These are phyloP conservation scores for Botrytis squamosa DNA, from an alignment of 2,329 filamentous ascomycete species.

Conservation along the genomic window DNA sequence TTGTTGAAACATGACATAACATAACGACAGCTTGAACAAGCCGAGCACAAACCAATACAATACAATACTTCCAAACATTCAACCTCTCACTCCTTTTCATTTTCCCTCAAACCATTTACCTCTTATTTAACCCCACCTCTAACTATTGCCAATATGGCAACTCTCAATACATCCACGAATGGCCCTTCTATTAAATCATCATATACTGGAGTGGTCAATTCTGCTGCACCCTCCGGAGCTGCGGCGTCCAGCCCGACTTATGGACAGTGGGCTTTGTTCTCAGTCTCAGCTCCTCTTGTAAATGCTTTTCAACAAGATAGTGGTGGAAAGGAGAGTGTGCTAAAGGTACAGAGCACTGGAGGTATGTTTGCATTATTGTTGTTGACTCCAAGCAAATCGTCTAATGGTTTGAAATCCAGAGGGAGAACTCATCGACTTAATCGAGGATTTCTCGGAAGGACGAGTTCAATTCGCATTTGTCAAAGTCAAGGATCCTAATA, in stretches of 20 bases:
- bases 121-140: not conserved
- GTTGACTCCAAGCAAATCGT: not conserved
- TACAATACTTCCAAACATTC: slow-evolving; percentile 1
- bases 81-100: not conserved
- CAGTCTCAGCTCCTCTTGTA: slow-evolving; percentile 85
- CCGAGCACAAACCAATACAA: slow-evolving; percentile 12
- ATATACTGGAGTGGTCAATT: slow-evolving; percentile 68
- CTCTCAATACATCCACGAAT: slow-evolving; percentile 76
- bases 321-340: slow-evolving; percentile 83
- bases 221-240: slow-evolving; percentile 54
- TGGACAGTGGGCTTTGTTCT: slow-evolving; percentile 91
- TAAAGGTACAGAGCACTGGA: slow-evolving; percentile 92
- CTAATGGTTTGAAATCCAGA: slow-evolving; percentile 51
- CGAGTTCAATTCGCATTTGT: slow-evolving; percentile 95
- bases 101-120: not conserved
- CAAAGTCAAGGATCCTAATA: slow-evolving; percentile 95
- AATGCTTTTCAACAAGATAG: slow-evolving; percentile 87
- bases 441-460: slow-evolving; percentile 96
- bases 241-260: slow-evolving; percentile 73
- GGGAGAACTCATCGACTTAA: slow-evolving; percentile 83
- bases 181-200: slow-evolving; percentile 82
- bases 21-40: slow-evolving; percentile 16
- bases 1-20: slow-evolving; percentile 13
- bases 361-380: slow-evolving; percentile 48
- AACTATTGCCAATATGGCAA: slow-evolving; percentile 58